Conservation (phyloP, 2,329 filamentous ascomycete genomes). For the Neoscytalidium dimidiatum region DNA sequence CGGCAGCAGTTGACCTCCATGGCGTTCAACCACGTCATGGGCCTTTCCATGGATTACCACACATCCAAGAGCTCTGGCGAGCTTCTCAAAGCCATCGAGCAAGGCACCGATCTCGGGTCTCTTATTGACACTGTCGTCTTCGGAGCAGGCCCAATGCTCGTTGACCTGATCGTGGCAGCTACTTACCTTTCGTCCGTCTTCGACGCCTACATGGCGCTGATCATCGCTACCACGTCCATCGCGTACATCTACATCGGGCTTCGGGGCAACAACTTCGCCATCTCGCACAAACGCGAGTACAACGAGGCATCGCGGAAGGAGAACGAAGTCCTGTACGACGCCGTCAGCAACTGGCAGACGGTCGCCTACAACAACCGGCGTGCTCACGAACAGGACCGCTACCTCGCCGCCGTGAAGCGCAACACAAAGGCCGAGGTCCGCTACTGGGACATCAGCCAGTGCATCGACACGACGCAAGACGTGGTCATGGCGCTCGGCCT, state of each 20-base stretch:
- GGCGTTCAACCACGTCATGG: constrained; percentile 68
- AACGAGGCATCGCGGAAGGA: constrained; percentile 51
- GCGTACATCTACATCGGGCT: constrained; percentile 55
- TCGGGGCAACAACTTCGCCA: constrained; percentile 41
- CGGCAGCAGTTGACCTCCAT: constrained; percentile 61
- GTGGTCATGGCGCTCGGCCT: constrained; percentile 52
- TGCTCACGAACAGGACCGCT: constrained; percentile 55
- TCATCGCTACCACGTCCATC: constrained; percentile 38
- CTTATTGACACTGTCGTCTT: constrained; percentile 63
- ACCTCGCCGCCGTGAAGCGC: constrained; percentile 40
- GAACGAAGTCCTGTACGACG: constrained; percentile 58
- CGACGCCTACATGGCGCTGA: constrained; percentile 53
- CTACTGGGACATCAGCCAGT: constrained; percentile 27
- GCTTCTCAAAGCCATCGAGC: constrained; percentile 64
- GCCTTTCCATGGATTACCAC: constrained; percentile 70
- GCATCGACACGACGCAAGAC: constrained; percentile 44
- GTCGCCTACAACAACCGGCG: constrained; percentile 61
- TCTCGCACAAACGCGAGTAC: constrained; percentile 44
- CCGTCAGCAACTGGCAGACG: constrained; percentile 61
- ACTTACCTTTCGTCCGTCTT: constrained; percentile 63
- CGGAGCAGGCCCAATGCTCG: constrained; percentile 60
- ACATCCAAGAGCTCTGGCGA: constrained; percentile 66
- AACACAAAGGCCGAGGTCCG: constrained; percentile 36
- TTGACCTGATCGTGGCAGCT: constrained; percentile 64
- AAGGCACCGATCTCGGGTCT: constrained; percentile 61